Evolutionary conservation across 306 rosid species (phyloP), one percentile per base, ranked within the genome.

Genomic region (Abrus pulchellus): DNA sequence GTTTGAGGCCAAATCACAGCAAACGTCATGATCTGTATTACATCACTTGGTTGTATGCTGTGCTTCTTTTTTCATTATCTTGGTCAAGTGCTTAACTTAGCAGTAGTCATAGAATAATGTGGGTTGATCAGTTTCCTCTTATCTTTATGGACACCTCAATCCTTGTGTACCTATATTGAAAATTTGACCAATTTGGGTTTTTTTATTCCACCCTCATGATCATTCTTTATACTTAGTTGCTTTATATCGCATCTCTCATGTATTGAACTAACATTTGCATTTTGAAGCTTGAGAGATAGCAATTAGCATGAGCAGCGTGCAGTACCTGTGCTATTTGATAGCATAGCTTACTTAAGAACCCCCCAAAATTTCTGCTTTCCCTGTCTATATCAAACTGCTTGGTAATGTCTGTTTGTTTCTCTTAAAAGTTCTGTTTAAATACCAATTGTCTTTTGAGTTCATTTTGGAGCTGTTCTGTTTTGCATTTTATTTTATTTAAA

Each of bases 1-100:
- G n/a, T 55, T 62, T 36, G 82, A 68, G n/a, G 69, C 60, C 43
- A 73, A 8, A 68, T 63, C 80, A 47, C 53, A 72, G 68, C 48
- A 29, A 57, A 68, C 75, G 64, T 52, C 79, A 4, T 80, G 65
- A 57, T 72, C 75, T 53, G 2, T 11, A 27, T 49, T 44, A 12
- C 38, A 32, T 68, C 29, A 9, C 44, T 80, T 52, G 43, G 63
- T 72, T 83, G 6, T 28, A 59, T 80, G 60, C 71, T 74, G 53
- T 54, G 44, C 52, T 80, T 57, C 36, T 43, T 76, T 50, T 66
- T 7, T 54, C 29, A 3, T 74, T 54, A 11, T 70, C 29, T 64
- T 56, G 6, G n/a, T 63, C 36, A 32, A 33, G 32, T 67, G 32
- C 62, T 40, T 28, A 53, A 73, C 68, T 62, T 50, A 38, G 68